phyloP scores from a whole-genome alignment of 306 rosid species.

The Aeschynomene evenia region DNA sequence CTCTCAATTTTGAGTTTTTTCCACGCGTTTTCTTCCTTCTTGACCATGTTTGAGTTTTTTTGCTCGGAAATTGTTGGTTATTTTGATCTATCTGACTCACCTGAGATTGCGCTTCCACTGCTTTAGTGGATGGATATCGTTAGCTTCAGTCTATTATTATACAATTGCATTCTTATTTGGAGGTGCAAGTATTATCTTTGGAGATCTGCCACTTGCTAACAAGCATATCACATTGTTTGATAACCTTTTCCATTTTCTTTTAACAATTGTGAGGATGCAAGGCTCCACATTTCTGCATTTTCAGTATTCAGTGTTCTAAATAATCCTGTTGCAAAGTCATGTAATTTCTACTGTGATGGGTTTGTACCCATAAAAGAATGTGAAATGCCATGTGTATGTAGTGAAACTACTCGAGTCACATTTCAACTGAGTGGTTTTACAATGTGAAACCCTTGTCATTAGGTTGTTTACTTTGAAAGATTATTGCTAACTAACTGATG shows the following conservation, averaged over 20 bases:
- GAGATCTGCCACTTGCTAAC: constrained; percentile 35
- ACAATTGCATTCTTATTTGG: constrained; percentile 27
- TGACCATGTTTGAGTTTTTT: constrained; percentile 4
- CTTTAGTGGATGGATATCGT: background rate
- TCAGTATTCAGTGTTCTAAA: background rate
- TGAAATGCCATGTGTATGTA: constrained; percentile 11
- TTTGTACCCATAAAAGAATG: constrained; percentile 5
- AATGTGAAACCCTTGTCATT: background rate
- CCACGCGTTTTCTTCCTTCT: background rate
- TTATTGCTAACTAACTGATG: constrained; percentile 10
- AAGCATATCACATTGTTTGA: constrained; percentile 4
- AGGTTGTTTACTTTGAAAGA: constrained; percentile 1
- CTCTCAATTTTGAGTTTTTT: too few species aligned
- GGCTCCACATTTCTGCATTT: constrained; percentile 7
- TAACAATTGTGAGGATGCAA: constrained; percentile 13
- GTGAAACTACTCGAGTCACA: constrained; percentile 3
- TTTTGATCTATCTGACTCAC: constrained; percentile 53
- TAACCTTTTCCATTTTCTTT: constrained; percentile 1
- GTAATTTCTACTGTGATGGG: constrained; percentile 4
- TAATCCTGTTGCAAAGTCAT: background rate
- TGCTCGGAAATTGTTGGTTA: constrained; percentile 2
- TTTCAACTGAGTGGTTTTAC: background rate
- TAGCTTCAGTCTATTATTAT: constrained; percentile 3
- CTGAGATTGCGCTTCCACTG: constrained; percentile 24
- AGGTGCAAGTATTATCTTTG: constrained; percentile 6